Base-by-base conservation (phyloP, 148 eudicot species). In the Camellia granthamiana region DNA sequence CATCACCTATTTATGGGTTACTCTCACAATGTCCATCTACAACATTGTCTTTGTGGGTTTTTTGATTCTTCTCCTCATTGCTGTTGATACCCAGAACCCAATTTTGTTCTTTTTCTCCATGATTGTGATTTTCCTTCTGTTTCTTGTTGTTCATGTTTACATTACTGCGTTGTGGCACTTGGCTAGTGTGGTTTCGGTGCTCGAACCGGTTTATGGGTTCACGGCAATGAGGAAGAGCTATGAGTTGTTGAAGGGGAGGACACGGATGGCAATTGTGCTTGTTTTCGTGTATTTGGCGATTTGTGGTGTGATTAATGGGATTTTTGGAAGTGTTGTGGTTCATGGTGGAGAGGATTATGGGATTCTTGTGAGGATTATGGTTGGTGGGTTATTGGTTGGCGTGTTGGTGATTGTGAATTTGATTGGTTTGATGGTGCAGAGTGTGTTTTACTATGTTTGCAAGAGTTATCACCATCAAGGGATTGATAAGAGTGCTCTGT, bases 371-470 rank as follows among this genome's bases (percentile, higher is more conserved):
- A 84, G 95, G 76, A 87, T 95, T 78, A 18, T 89, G 15, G 91
- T 95, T 9, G 99, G 99, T 12, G 99, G 99, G 55, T 93, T 95
- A 76, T 89, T 95, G 72, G 99, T 95, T 78, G 97, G 97, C 9
- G 84, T 93, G 41, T 81, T 96, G 72, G 99, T 92, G 80, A 90
- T 93, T 74, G 97, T 93, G 65, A 96, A 96, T 81, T 86, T 96
- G 87, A 82, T 96, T n/a, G 99, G 92, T 10, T 85, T 96, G 79
- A 83, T 92, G 87, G 95, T 92, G 77, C 99, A 95, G 75, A 93
- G 99, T 84, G 97, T 95, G 86, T 95, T 95, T 83, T 96, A 96
- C 82, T 93, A 96, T 81, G 95, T 93, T n/a, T 96, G 99, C 81
- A 96, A 96, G 84, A 93, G 98, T 71, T 91, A 81, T 84, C 98